Conservation (phyloP, 805 yeast genomes). For the Cephaloascus fragrans region DNA sequence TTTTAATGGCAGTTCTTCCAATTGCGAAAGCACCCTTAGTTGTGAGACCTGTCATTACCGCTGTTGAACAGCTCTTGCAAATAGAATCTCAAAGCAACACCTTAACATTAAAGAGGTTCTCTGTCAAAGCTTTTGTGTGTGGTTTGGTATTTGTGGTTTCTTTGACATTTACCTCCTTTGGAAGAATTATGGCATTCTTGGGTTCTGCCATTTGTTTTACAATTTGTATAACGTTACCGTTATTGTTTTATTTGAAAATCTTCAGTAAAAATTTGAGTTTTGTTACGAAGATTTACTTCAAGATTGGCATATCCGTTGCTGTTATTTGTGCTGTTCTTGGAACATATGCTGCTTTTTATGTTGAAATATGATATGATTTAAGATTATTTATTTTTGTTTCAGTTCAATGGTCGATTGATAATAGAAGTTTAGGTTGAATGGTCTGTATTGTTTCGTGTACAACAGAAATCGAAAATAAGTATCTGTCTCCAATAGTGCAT, state of each 20-base stretch:
- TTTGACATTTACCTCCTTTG: slow-evolving; percentile 25
- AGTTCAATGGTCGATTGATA: too few species aligned
- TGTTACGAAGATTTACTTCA: slow-evolving; percentile 5
- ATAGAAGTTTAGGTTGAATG: too few species aligned
- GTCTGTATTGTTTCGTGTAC: too few species aligned
- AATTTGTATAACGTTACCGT: slow-evolving; percentile 28
- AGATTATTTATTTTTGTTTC: too few species aligned
- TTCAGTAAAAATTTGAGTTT: slow-evolving; percentile 12
- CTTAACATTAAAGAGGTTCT: slow-evolving; percentile 1
- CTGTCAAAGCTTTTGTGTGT: slow-evolving; percentile 15
- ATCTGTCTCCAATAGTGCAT: too few species aligned
- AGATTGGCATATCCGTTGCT: slow-evolving; percentile 12
- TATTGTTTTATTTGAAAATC: slow-evolving; percentile 20
- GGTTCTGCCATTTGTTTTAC: slow-evolving; percentile 32
- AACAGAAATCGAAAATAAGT: too few species aligned
- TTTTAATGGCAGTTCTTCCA: slow-evolving; percentile 27
- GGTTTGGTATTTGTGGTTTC: slow-evolving; percentile 14
- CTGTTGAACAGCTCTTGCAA: slow-evolving; percentile 19
- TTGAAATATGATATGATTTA: too few species aligned
- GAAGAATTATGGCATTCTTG: slow-evolving; percentile 27
- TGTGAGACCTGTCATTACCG: slow-evolving; percentile 26
- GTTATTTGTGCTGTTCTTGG: slow-evolving; percentile 14
- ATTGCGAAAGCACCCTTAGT: slow-evolving; percentile 30
- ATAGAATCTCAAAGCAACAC: slow-evolving; percentile 3
- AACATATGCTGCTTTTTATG: slow-evolving; percentile 12